A percentile compares a stretch with the other conserved stretches of the same genome.
These are phyloP conservation scores for Carex myosuroides DNA, from an alignment of 176 grass and related monocot genomes.

Conservation along the genomic window DNA sequence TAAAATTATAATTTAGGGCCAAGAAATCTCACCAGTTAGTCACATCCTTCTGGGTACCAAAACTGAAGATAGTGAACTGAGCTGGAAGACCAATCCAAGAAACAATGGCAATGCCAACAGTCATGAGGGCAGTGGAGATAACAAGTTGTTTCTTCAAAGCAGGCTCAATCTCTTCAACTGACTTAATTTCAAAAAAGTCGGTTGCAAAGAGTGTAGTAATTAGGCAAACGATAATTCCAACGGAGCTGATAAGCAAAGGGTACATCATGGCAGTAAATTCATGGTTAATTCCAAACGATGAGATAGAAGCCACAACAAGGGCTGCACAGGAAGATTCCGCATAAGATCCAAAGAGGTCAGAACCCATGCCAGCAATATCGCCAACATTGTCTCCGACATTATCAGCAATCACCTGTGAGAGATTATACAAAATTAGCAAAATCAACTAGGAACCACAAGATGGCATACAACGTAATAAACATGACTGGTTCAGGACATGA, in stretches of 20 bases:
- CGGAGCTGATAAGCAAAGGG: conserved; percentile 75
- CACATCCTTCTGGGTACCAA: conserved; percentile 67
- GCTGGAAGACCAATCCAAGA: conserved; percentile 70
- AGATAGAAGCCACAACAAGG: conserved; percentile 86
- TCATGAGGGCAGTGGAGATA: conserved; percentile 82
- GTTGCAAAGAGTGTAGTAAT: conserved; percentile 80
- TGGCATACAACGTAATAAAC: neutral
- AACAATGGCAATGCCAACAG: conserved; percentile 62
- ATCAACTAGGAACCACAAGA: conserved; percentile 1
- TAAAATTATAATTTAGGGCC: conserved; percentile 4
- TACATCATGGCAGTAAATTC: conserved; percentile 85
- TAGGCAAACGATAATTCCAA: conserved; percentile 77
- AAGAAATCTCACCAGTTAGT: conserved; percentile 54
- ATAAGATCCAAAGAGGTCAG: conserved; percentile 86
- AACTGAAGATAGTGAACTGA: conserved; percentile 84
- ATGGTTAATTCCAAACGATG: conserved; percentile 82
- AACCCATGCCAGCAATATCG: conserved; percentile 92
- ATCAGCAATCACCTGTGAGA: conserved; percentile 68
- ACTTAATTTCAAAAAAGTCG: conserved; percentile 74
- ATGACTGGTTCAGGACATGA: neutral
- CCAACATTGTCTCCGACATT: conserved; percentile 95
- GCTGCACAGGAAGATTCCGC: conserved; percentile 86
- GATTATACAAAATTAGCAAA: neutral
- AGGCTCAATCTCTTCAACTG: conserved; percentile 76
- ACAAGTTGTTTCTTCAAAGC: conserved; percentile 80